Conservation (phyloP, 306 rosid species). For the Gynostemma pentaphyllum region DNA sequence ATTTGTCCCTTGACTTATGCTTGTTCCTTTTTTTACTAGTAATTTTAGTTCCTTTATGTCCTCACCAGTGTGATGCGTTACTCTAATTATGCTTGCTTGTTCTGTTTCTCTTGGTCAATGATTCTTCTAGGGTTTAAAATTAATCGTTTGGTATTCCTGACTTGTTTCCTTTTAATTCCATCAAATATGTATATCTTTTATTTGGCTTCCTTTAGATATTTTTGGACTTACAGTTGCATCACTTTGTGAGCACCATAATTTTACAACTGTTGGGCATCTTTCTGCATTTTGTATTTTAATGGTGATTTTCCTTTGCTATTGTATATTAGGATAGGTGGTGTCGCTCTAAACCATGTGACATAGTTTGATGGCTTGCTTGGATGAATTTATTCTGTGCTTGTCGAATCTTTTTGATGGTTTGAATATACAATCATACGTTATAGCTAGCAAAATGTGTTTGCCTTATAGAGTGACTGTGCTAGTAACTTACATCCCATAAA, state of each 20-base stretch:
- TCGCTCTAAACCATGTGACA: not conserved
- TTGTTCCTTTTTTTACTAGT: not conserved
- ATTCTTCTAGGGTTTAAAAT: not conserved
- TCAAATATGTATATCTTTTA: not conserved
- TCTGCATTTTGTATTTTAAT: not conserved
- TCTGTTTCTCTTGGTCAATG: not conserved
- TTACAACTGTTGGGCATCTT: not conserved
- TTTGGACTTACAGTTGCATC: not conserved
- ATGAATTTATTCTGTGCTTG: not conserved
- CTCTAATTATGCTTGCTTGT: not conserved
- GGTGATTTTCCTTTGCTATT: not conserved
- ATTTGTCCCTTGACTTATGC: not conserved
- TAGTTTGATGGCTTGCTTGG: not conserved
- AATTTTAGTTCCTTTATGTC: not conserved
- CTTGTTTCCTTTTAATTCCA: not conserved
- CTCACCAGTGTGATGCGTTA: not conserved
- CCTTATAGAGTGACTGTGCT: not conserved
- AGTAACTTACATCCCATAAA: too few relatives aligned
- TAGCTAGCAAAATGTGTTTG: not conserved
- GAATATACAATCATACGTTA: not conserved
- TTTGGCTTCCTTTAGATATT: not conserved
- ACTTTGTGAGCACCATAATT: not conserved
- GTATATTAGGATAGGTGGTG: not conserved
- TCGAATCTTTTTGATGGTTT: not conserved
- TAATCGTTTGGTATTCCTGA: too few relatives aligned